Conservation (phyloP, 768 basidiomycete species). For the Fistulinella prunicolor region DNA sequence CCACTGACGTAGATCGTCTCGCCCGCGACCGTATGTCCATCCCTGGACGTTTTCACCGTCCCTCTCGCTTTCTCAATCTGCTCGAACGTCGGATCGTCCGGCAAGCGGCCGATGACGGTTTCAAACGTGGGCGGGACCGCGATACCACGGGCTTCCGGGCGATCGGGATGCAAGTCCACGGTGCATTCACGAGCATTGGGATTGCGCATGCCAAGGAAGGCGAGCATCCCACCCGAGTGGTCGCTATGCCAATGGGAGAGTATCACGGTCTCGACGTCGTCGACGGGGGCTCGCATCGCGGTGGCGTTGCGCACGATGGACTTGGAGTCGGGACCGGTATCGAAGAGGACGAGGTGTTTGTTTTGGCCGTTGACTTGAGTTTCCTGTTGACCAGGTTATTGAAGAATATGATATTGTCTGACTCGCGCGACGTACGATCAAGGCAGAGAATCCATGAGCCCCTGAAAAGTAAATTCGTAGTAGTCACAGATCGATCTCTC, state of each 20-base stretch:
- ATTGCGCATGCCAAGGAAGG: constrained; percentile 52
- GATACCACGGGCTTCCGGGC: constrained; percentile 72
- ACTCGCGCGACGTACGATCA: constrained; percentile 52
- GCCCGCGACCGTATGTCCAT: constrained; percentile 65
- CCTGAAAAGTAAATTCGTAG: constrained; percentile 40
- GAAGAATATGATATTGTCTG: not conserved
- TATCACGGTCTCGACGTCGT: constrained; percentile 58
- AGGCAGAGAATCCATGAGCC: constrained; percentile 80
- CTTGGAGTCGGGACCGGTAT: constrained; percentile 77
- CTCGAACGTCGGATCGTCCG: constrained; percentile 70
- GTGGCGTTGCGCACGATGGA: constrained; percentile 71
- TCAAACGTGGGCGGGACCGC: constrained; percentile 59
- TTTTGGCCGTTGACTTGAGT: constrained; percentile 47
- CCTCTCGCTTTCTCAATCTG: constrained; percentile 57
- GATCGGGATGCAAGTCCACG: constrained; percentile 75
- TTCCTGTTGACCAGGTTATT: constrained; percentile 39
- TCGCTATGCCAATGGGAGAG: constrained; percentile 82
- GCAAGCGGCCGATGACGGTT: constrained; percentile 56
- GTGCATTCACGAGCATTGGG: constrained; percentile 34
- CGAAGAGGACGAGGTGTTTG: constrained; percentile 65
- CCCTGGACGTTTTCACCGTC: constrained; percentile 48
- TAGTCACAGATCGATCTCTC: constrained; percentile 1
- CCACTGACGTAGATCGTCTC: constrained; percentile 75
- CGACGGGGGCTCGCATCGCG: constrained; percentile 54
- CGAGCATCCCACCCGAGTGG: constrained; percentile 70